Percentiles rank a stretch among this genome's conserved stretches.
phyloP scores from a whole-genome alignment of 192 early-diverging fungal genomes.

The Diversispora eburnea region DNA sequence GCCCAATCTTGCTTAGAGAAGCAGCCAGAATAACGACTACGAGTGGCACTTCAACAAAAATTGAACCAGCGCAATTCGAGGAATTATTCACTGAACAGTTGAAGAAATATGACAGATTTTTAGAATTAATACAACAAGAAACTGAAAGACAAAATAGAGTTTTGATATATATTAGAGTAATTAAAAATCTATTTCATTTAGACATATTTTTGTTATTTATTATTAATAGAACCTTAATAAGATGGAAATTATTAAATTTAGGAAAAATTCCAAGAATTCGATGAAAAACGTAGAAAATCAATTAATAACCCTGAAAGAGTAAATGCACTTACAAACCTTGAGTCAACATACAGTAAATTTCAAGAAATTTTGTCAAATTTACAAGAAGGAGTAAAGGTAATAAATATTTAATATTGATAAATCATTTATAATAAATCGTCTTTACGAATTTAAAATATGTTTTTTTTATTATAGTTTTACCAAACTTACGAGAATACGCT shows the following conservation, averaged over 20 bases:
- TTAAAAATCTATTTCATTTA: constrained; percentile 17
- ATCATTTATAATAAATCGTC: neutral
- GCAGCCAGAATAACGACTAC: constrained; percentile 61
- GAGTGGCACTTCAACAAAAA: constrained; percentile 58
- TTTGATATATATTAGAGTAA: constrained; percentile 48
- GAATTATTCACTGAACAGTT: constrained; percentile 69
- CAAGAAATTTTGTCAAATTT: constrained; percentile 72
- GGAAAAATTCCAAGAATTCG: constrained; percentile 65
- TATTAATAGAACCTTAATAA: neutral
- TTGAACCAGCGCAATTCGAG: constrained; percentile 74
- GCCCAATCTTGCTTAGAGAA: constrained; percentile 16
- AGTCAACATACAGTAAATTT: constrained; percentile 70
- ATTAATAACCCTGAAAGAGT: constrained; percentile 63
- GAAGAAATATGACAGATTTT: constrained; percentile 66
- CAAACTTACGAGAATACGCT: constrained; percentile 3
- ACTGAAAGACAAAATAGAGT: constrained; percentile 60
- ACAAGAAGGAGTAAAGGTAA: constrained; percentile 72
- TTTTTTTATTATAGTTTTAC: constrained; percentile 54
- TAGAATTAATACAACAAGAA: constrained; percentile 54
- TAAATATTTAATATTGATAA: neutral
- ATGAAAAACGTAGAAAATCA: constrained; percentile 58
- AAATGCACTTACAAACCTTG: constrained; percentile 72
- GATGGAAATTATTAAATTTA: constrained; percentile 20
- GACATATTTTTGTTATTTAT: neutral
- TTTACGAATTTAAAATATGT: neutral